These are phyloP conservation scores for Tulasnella sp. DNA, from an alignment of 768 basidiomycete species.

Conservation along the genomic window DNA sequence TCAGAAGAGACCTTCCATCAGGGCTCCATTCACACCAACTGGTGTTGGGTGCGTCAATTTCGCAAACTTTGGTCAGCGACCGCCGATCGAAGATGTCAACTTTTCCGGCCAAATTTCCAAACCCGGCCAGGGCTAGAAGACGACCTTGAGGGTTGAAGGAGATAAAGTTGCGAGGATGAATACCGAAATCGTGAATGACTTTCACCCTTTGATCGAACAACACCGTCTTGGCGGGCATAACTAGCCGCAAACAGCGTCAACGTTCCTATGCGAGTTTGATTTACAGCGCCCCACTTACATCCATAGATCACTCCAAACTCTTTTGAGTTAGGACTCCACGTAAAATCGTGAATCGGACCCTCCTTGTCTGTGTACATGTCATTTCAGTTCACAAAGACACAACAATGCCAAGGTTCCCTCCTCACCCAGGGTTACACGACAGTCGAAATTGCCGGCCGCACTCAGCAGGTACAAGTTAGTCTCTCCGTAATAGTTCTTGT, in stretches of 20 bases:
- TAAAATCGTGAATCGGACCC: conserved; percentile 92
- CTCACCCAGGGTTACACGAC: conserved; percentile 48
- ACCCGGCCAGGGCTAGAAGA: conserved; percentile 79
- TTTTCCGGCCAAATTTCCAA: conserved; percentile 93
- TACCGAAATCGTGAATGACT: conserved; percentile 80
- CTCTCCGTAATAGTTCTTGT: conserved; percentile 98
- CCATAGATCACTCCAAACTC: conserved; percentile 97
- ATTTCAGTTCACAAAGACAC: not conserved
- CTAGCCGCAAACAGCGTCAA: conserved; percentile 30
- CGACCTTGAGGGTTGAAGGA: conserved; percentile 91
- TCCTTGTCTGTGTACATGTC: conserved; percentile 63
- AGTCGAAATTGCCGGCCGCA: conserved; percentile 88
- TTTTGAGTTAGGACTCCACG: conserved; percentile 93
- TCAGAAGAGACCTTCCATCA: conserved; percentile 84
- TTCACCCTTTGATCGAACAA: conserved; percentile 87
- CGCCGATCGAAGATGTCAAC: conserved; percentile 88
- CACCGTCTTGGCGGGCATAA: conserved; percentile 90
- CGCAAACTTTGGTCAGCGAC: conserved; percentile 62
- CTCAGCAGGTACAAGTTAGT: conserved; percentile 89
- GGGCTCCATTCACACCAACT: conserved; percentile 94
- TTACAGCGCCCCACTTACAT: conserved; percentile 44
- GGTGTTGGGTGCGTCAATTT: conserved; percentile 84
- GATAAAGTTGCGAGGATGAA: conserved; percentile 82
- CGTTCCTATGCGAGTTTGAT: not conserved
- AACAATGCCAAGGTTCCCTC: not conserved